Base-by-base conservation (phyloP, 169 alveolate genomes). In the Plasmodium adleri region DNA sequence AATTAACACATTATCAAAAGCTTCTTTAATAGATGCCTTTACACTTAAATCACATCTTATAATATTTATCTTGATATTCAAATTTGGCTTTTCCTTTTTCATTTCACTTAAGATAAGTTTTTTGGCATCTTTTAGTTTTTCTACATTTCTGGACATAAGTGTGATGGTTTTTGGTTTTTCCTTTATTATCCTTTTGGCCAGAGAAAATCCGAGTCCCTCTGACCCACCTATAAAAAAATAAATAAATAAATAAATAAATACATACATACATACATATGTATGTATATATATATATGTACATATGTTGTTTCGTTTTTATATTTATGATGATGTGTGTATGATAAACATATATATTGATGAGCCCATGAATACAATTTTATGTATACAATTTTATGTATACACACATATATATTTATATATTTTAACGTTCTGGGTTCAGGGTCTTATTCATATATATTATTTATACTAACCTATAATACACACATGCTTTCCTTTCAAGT, bases 141-240 rank as follows among this genome's bases (percentile, higher is more conserved):
- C n/a, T 47, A 72, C 13, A 50, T 80, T 80, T 59, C 90, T 47
- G 13, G 83, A 49, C 73, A 80, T 67, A 17, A 80, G 15, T 7
- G 90, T 26, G 28, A 80, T 17, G 13, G 72, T 80, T 12, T 64
- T 20, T 3, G 90, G 90, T 22, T 67, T 64, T 39, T 80, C 90
- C 8, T 72, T 54, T 15, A 80, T 3, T 43, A 80, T 49, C 56
- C 80, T 56, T 47, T 80, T 80, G 24, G 83, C 90, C 22, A 80
- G 45, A 13, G 90, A 64, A 12, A 80, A 43, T 5, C 90, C 90
- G 13, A 80, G 20, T 12, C 90, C 90, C 68, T 80, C 90, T 49
- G 90, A 80, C n/a, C 90, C 83, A 3, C 90, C 90, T 80, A 39
- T 8, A 28, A 54, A 32, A 22, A 22, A 13, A 13, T 9, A 74